phyloP scores from a whole-genome alignment of 768 basidiomycete species.

The Aureoboletus auriporus region DNA sequence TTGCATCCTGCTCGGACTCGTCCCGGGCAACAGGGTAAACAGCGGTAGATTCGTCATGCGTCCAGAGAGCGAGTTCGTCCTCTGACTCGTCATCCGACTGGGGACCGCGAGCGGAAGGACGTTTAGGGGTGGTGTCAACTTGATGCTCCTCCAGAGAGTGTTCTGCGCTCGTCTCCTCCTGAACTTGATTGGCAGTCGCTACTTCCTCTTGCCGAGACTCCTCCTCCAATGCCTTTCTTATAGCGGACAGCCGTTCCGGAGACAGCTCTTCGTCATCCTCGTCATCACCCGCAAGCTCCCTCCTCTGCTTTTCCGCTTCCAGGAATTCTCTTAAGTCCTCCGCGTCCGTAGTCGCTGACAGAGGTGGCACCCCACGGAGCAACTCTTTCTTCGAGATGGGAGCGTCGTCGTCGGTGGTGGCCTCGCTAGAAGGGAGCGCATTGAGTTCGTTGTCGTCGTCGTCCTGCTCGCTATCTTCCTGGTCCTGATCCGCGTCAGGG shows the following conservation, averaged over 20 bases:
- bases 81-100: slow-evolving; percentile 37
- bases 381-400: slow-evolving; percentile 30
- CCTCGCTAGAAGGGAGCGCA: slow-evolving; percentile 36
- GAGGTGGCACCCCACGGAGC: slow-evolving; percentile 41
- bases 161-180: slow-evolving; percentile 4
- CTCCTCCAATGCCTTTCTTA: slow-evolving; percentile 16
- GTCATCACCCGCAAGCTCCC: slow-evolving; percentile 34
- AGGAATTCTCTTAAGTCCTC: slow-evolving; percentile 65
- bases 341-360: slow-evolving; percentile 46
- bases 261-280: slow-evolving; percentile 25
- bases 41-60: slow-evolving; percentile 38
- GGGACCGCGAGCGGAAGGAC: slow-evolving; percentile 1
- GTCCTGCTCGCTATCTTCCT: slow-evolving; percentile 48
- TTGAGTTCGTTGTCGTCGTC: slow-evolving; percentile 58
- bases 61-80: slow-evolving; percentile 45
- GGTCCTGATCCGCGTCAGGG: slow-evolving; percentile 37
- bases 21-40: slow-evolving; percentile 28
- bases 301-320: slow-evolving; percentile 55
- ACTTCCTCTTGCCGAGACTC: slow-evolving; percentile 7
- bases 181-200: slow-evolving; percentile 2
- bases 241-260: slow-evolving; percentile 11
- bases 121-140: slow-evolving; percentile 17
- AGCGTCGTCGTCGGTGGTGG: slow-evolving; percentile 22
- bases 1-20: slow-evolving; percentile 13
- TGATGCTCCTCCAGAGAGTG: slow-evolving; percentile 2